These are phyloP conservation scores for Nematodospora valgi DNA, from an alignment of 805 yeast genomes.

Conservation along the genomic window DNA sequence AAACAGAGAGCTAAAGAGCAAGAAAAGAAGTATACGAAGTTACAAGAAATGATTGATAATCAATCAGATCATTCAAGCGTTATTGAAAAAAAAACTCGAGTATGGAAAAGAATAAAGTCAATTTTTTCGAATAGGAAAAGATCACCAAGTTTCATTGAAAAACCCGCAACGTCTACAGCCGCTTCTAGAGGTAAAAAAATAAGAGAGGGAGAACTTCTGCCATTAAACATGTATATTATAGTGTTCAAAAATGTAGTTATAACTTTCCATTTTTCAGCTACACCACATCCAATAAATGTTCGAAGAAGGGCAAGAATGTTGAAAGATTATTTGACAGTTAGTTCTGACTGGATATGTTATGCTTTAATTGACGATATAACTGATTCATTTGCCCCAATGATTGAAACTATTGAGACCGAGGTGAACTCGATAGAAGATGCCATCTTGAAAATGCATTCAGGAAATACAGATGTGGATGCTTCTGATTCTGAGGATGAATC, in stretches of 20 bases:
- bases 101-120: conserved; percentile 11
- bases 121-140: conserved; percentile 1
- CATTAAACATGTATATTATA: conserved; percentile 87
- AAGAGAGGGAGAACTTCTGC: conserved; percentile 64
- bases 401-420: conserved; percentile 89
- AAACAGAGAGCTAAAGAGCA: conserved; percentile 48
- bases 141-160: conserved; percentile 8
- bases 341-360: conserved; percentile 96
- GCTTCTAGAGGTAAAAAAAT: conserved; percentile 28
- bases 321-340: conserved; percentile 82
- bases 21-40: conserved; percentile 34
- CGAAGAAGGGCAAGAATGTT: conserved; percentile 87
- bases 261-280: conserved; percentile 90
- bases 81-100: conserved; percentile 15
- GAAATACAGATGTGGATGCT: conserved; percentile 45
- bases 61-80: conserved; percentile 15
- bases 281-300: conserved; percentile 95
- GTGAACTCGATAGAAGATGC: conserved; percentile 94
- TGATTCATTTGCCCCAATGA: conserved; percentile 96
- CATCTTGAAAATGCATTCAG: conserved; percentile 81
- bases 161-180: conserved; percentile 16
- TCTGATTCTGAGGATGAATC: conserved; percentile 27
- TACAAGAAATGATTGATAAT: conserved; percentile 34
- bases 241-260: conserved; percentile 89
- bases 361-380: conserved; percentile 96